These are phyloP conservation scores for Naganishia antarctica DNA, from an alignment of 768 basidiomycete species.

Conservation along the genomic window DNA sequence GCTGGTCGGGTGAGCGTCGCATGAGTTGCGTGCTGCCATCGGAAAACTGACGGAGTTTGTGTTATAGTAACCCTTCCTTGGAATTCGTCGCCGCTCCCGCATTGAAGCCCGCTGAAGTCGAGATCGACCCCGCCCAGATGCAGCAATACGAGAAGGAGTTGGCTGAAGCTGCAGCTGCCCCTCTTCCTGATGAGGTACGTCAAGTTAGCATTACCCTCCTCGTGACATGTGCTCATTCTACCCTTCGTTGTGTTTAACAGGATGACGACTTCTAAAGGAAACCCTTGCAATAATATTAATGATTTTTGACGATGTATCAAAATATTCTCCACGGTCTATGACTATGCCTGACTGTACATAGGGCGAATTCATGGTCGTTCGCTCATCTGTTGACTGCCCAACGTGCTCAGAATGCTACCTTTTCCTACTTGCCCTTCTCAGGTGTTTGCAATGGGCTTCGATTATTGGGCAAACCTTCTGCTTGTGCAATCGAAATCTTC, in stretches of 20 bases:
- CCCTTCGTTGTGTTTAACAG: background rate
- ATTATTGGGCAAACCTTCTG: too few species aligned
- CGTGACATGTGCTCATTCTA: too few species aligned
- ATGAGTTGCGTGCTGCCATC: background rate
- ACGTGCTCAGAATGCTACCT: too few species aligned
- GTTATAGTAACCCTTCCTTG: constrained; percentile 66
- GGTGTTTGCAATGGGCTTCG: too few species aligned
- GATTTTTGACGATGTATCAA: constrained; percentile 22
- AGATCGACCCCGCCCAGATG: constrained; percentile 74
- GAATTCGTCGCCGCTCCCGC: constrained; percentile 97
- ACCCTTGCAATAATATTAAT: constrained; percentile 9
- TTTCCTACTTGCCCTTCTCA: too few species aligned
- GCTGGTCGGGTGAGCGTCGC: constrained; percentile 76
- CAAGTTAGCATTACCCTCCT: background rate
- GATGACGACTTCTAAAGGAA: constrained; percentile 29
- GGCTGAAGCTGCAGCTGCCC: constrained; percentile 77
- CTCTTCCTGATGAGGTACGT: constrained; percentile 86
- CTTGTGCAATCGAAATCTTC: too few species aligned
- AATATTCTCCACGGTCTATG: constrained; percentile 19
- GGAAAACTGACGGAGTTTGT: background rate
- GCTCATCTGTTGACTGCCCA: too few species aligned
- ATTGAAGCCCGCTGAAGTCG: constrained; percentile 86
- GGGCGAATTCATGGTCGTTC: background rate
- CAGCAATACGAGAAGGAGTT: constrained; percentile 72
- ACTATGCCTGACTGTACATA: constrained; percentile 14